Conservation (phyloP, 2,329 filamentous ascomycete species). For the Ascochyta fabae region DNA sequence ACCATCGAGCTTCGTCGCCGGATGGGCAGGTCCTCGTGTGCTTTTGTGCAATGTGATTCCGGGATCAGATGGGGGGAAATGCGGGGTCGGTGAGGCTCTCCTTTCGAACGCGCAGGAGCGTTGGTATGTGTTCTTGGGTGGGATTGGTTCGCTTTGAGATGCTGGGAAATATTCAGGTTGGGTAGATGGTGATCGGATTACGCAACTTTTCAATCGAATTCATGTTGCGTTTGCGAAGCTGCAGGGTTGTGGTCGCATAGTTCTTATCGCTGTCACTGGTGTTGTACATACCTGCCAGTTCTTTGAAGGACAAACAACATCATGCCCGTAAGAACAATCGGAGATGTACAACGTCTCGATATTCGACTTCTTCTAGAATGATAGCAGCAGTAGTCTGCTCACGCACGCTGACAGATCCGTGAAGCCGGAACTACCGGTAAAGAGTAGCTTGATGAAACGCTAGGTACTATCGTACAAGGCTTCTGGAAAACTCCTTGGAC, state of each 20-base stretch:
- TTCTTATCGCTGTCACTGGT: background rate
- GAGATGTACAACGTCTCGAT: background rate
- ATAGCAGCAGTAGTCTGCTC: background rate
- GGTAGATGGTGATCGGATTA: background rate
- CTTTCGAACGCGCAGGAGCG: background rate
- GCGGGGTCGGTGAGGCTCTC: slow-evolving; percentile 4
- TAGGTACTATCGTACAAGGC: slow-evolving; percentile 3
- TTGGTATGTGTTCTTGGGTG: background rate
- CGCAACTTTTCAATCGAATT: no score
- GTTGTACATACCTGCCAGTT: background rate
- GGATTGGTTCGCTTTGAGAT: background rate
- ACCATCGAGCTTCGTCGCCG: slow-evolving; percentile 1
- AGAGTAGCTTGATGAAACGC: slow-evolving; percentile 1
- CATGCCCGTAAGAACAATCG: background rate
- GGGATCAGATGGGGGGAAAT: slow-evolving; percentile 1
- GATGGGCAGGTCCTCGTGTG: slow-evolving; percentile 5
- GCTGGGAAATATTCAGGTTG: background rate
- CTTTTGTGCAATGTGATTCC: slow-evolving; percentile 10
- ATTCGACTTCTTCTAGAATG: background rate
- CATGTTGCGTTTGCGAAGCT: background rate
- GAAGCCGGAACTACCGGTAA: background rate
- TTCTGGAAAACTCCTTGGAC: background rate
- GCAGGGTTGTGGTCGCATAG: background rate
- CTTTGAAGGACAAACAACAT: no score
- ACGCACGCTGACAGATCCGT: slow-evolving; percentile 1